Conservation (phyloP, 1,284 basidiomycete species). For the Peniophora sp. region DNA sequence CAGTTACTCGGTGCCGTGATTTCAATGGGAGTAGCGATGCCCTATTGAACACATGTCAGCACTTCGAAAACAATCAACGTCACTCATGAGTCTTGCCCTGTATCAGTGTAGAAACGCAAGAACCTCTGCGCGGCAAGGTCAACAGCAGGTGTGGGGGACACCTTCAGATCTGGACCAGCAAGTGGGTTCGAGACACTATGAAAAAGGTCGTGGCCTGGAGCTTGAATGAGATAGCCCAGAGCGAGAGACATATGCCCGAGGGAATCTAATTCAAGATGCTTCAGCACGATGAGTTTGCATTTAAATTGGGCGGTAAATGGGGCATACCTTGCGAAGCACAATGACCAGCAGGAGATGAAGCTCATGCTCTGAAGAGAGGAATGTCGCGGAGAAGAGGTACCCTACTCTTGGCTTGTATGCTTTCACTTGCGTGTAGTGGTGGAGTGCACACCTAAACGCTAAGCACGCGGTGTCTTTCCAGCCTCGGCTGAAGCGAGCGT, state of each 20-base stretch:
- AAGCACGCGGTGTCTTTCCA: conserved; percentile 50
- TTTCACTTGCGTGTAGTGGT: neutral
- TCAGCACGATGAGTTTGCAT: conserved; percentile 2
- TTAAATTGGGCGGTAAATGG: neutral
- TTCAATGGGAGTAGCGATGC: too few relatives aligned
- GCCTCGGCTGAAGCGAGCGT: conserved; percentile 67
- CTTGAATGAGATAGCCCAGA: conserved; percentile 54
- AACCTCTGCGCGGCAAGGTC: conserved; percentile 6
- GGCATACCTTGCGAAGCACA: conserved; percentile 64
- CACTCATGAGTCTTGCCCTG: conserved; percentile 3
- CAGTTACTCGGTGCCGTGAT: too few relatives aligned
- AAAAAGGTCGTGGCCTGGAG: conserved; percentile 55
- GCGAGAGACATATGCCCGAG: conserved; percentile 59
- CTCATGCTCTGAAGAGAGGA: conserved; percentile 61
- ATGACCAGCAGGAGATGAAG: conserved; percentile 75
- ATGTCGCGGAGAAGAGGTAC: conserved; percentile 65
- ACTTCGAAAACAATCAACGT: too few relatives aligned
- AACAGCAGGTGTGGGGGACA: neutral
- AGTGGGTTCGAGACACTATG: conserved; percentile 59
- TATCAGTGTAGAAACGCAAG: conserved; percentile 5
- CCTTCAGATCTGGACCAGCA: conserved; percentile 21
- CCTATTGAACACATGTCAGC: too few relatives aligned
- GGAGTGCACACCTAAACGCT: conserved; percentile 50
- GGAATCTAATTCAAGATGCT: conserved; percentile 59
- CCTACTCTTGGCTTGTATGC: conserved; percentile 30